Evolutionary conservation across 768 basidiomycete species (phyloP), one percentile per base, ranked within the genome.

Genomic region (Tricholoma furcatifolium): DNA sequence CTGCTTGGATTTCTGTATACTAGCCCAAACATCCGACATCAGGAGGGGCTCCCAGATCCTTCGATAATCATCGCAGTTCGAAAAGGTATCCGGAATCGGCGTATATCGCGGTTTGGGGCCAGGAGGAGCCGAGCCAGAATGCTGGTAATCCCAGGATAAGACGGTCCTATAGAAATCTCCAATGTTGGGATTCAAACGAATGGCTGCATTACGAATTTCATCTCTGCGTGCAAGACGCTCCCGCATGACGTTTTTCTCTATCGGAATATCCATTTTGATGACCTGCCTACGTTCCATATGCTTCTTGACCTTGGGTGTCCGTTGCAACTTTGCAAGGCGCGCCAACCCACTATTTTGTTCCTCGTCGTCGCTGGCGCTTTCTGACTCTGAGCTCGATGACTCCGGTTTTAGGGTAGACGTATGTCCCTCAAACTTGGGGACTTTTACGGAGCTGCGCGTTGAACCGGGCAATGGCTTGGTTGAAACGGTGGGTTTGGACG

Each of bases 21-120:
- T 92, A 24, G 87, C 83, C 95, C 97, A 98, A 56, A 91, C 85
- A 69, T 99, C 97, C 53, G 91, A 72, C 17, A 94, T 70, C 23
- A 98, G 72, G 14, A 98, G 76, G 2, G 96, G 94, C 64, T 92
- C 84, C 65, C 97, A 93, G 41, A 87, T 75, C 20, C 72, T 71
- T 38, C 80, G 78, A 67, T 96, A 98, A 17, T 91, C 80, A 1
- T 72, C 65, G 52, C 85, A 80, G 46, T 81, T 78, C 2, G 60
- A 51, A 67, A 98, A 98, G 10, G 66, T 72, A 49, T 84, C 79
- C 0, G 91, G 89, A 7, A 97, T 76, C 15, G 67, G 69, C 11
- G 66, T 45, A 27, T 77, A 62, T 1, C 65, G 46, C 4, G 73
- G 59, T 40, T 66, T 71, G 15, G 70, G 65, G n/a, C 74, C 72